Base-by-base conservation (phyloP, 805 yeast species). In the Kluyveromyces lactis region DNA sequence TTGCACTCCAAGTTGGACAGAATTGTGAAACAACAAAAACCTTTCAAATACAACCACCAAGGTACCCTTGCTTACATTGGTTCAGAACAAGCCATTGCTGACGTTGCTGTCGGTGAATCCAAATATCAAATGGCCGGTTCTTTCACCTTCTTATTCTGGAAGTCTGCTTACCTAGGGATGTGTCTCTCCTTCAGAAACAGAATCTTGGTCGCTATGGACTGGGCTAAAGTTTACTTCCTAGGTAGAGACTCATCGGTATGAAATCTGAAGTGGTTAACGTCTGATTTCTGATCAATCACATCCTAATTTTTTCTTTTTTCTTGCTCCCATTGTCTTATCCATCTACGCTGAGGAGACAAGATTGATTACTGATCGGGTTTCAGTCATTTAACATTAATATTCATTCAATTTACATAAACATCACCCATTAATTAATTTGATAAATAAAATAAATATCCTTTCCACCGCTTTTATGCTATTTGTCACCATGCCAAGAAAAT, bases 51-150 rank as follows among this genome's bases (percentile, higher is more conserved):
- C 69, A 69, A 78, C 45, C 95, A 89, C 68, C 83, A 82, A 68
- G 97, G 97, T 64, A 77, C 97, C 23, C 71, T 89, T 49, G 97
- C 97, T 28, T 89, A 89, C 71, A 82, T 89, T 60, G 97, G 97
- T 52, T 69, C 81, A 23, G 97, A 89, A 61, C 75, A 80, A 63
- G 97, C 97, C 37, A 87, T 89, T 54, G 97, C 97, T 33, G 97
- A 89, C 60, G 69, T 90, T 53, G 75, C 79, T 19, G 72, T 82
- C 73, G 83, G 81, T 50, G 81, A 79, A 55, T 77, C 82, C 42
- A 81, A 81, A 56, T 74, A 84, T 53, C 76, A 87, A 26, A 68
- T 86, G 36, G 90, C 94, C 46, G 97, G 97, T 56, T 72, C 81
- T 38, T 67, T 85, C 61, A 86, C 97, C 28, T 87, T 82, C 72